Base-by-base conservation (phyloP, 148 eudicot species). In the Nepenthes gracilis region DNA sequence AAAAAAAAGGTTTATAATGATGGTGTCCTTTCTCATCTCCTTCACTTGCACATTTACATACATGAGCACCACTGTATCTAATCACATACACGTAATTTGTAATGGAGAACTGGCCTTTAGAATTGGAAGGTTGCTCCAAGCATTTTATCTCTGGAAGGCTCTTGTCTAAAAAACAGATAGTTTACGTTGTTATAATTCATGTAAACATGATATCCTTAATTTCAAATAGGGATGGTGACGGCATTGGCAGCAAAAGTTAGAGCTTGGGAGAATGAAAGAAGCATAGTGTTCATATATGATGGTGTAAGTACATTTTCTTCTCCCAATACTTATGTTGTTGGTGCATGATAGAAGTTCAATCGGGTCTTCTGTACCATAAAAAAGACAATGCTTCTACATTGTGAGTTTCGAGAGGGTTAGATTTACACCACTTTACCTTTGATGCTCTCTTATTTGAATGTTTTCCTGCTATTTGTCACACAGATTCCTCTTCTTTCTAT, bases 201-300 rank as follows among this genome's bases (percentile, higher is more conserved):
- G 33, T 35, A 9, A 53, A 59, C 45, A 15, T 54, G 57, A 47
- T 54, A 23, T 58, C 36, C 9, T 48, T 38, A 54, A 45, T 56
- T 55, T 38, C 63, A 36, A 55, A 72, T 72, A 94, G 97, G 92
- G 60, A 89, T 94, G 92, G 89, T 83, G 66, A 92, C 89, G 60
- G 61, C 84, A 32, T 68, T 94, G 72, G 72, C 83, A 73, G 70
- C 84, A 49, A 94, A 86, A 73, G 69, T 79, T 35, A 57, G 48
- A 67, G 67, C 83, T 12, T 94, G 99, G 95, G 99, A 94, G 73
- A 73, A 66, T 50, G 97, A 94, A 76, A 83, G 87, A 68, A 80
- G 88, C 59, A 61, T 65, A 10, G 84, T 80, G 53, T 94, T 94
- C 70, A 68, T 69, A 64, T 94, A 86, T 71, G 97, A 94, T 78